A percentile compares a stretch with the other conserved stretches of the same genome.
phyloP scores from a whole-genome alignment of 1,284 basidiomycete genomes.

The Apiotrichum veenhuisii region DNA sequence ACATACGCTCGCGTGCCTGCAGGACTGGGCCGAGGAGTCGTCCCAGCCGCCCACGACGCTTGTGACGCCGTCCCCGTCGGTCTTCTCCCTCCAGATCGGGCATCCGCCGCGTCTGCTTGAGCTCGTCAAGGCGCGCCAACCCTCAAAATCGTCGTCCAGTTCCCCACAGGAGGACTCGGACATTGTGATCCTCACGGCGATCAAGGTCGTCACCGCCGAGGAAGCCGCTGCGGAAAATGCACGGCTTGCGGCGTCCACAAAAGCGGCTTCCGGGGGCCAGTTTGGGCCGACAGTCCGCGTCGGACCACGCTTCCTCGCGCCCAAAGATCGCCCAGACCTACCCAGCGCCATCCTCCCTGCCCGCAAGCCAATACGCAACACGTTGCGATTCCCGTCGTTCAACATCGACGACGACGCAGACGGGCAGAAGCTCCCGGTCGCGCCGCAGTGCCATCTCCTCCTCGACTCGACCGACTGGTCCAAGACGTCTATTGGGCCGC shows the following conservation, averaged over 20 bases:
- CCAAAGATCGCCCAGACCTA: neutral
- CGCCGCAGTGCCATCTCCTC: conserved; percentile 22
- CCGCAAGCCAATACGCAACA: neutral
- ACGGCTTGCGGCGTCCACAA: no score
- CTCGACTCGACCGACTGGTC: conserved; percentile 37
- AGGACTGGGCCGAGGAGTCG: conserved; percentile 30
- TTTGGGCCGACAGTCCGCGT: neutral
- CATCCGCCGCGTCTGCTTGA: neutral
- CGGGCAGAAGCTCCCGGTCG: conserved; percentile 4
- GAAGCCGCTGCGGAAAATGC: neutral
- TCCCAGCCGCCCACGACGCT: neutral
- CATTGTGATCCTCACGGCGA: conserved; percentile 1
- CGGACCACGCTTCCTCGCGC: neutral
- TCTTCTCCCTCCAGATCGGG: conserved; percentile 5
- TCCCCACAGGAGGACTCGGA: neutral
- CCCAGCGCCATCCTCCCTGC: neutral
- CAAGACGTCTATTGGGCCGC: conserved; percentile 30
- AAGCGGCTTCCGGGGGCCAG: no score
- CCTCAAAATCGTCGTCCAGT: no score
- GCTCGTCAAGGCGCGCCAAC: conserved; percentile 11
- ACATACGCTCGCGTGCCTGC: conserved; percentile 17
- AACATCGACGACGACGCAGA: neutral
- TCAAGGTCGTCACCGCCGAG: neutral
- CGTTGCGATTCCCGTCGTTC: neutral
- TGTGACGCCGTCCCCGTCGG: neutral